phyloP scores from a whole-genome alignment of 805 yeast species.

The Nakazawaea siamensis region DNA sequence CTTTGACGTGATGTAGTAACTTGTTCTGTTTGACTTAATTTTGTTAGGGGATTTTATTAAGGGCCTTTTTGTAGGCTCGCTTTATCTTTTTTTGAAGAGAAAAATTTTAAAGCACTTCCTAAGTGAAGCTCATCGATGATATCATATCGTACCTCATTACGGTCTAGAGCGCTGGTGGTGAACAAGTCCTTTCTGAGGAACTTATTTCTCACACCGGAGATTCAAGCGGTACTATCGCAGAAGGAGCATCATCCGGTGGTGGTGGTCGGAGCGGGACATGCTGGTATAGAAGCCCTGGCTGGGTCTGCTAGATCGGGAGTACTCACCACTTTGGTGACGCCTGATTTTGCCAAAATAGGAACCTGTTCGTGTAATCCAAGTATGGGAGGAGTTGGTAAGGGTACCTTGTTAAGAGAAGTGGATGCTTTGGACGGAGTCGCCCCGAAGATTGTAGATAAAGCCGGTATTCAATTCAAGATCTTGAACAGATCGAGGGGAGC shows the following conservation, averaged over 20 bases:
- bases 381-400: conserved; percentile 98
- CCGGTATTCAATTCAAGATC: conserved; percentile 88
- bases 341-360: conserved; percentile 68
- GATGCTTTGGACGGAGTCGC: conserved; percentile 96
- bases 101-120: too few relatives aligned
- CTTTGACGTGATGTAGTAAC: background rate
- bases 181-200: too few relatives aligned
- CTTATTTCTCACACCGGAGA: conserved; percentile 25
- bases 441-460: conserved; percentile 76
- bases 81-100: too few relatives aligned
- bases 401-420: conserved; percentile 83
- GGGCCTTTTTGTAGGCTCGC: too few relatives aligned
- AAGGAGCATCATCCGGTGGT: conserved; percentile 52
- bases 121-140: too few relatives aligned
- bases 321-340: conserved; percentile 67
- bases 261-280: conserved; percentile 97
- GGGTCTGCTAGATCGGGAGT: conserved; percentile 86
- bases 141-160: too few relatives aligned
- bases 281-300: conserved; percentile 96
- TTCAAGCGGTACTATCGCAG: conserved; percentile 20
- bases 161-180: too few relatives aligned
- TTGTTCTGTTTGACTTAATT: too few relatives aligned
- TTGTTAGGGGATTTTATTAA: too few relatives aligned
- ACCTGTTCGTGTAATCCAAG: conserved; percentile 96
- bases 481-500: conserved; percentile 84